Evolutionary conservation across 768 basidiomycete genomes (phyloP), one percentile per base, ranked within the genome.

Genomic region (Auricularia sp.): DNA sequence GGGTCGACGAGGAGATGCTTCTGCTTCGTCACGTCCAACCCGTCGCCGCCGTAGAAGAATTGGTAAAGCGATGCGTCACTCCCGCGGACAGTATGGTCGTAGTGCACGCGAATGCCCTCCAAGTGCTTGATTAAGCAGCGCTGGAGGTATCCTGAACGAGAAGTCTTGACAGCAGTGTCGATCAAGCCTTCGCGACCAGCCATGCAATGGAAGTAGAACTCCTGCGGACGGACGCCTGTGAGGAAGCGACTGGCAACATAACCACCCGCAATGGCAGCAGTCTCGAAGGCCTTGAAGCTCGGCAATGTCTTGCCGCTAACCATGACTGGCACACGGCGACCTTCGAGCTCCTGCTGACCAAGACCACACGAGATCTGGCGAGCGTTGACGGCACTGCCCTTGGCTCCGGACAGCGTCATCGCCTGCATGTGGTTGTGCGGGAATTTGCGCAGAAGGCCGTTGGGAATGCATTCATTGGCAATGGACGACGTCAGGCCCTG

Each of bases 171-270:
- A 44, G 97, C 97, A 4, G 97, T 99, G 72, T 99, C 97, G 71
- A 99, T 99, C 45, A 99, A 83, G 72, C 97, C 97, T 79, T 99
- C 97, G 70, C 97, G 86, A 63, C 97, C 97, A 65, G 97, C 97
- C 97, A 99, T 99, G 73, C 97, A 98, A 77, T 99, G 97, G 82
- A 99, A 99, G 79, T 97, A 99, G 77, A 98, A 99, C 75, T 99
- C 97, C 74, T 99, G 97, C 0, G 97, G 97, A 70, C 90, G 92
- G 74, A 99, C 87, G 64, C 97, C 97, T 6, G 97, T 98, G 80
- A 99, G 83, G 83, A 99, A 99, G 42, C 97, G 93, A 74, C 96
- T 97, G 14, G 92, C 94, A 58, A 99, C 92, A 74, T 96, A 99
- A 7, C 97, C 97, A 71, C 97, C 97, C 13, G 97, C 96, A 67